A percentile compares a stretch with the other conserved stretches of the same genome.
phyloP scores from a whole-genome alignment of 257 asterid genomes.

The Cordia subcordata region DNA sequence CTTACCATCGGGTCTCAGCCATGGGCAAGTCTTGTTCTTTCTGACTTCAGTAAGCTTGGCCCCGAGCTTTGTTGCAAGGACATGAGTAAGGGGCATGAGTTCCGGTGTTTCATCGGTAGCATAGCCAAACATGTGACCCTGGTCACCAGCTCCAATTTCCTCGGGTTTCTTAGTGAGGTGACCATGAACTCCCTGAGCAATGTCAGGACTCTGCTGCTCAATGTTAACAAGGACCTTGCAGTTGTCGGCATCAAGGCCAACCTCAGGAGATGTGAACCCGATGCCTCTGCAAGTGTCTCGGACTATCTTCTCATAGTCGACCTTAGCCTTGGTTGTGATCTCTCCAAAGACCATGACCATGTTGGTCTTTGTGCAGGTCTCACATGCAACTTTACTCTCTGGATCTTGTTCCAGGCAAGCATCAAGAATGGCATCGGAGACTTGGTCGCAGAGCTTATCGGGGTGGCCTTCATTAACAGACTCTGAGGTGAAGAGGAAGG shows the following conservation, averaged over 20 bases:
- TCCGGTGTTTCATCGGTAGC: constrained; percentile 92
- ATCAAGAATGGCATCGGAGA: constrained; percentile 89
- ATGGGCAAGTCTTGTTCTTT: constrained; percentile 79
- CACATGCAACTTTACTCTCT: constrained; percentile 89
- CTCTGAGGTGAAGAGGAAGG: constrained; percentile 78
- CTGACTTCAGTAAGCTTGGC: constrained; percentile 90
- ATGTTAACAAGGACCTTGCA: constrained; percentile 94
- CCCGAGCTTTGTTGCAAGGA: constrained; percentile 89
- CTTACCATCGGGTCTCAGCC: constrained; percentile 92
- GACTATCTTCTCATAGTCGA: constrained; percentile 74
- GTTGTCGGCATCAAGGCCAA: constrained; percentile 92
- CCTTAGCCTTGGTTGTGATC: constrained; percentile 78
- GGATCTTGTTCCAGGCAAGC: constrained; percentile 88
- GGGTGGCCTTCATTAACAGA: constrained; percentile 94
- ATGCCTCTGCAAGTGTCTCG: constrained; percentile 83
- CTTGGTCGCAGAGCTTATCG: constrained; percentile 93
- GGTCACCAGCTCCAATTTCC: constrained; percentile 96
- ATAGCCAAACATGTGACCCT: constrained; percentile 90
- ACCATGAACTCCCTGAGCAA: constrained; percentile 93
- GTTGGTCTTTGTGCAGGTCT: constrained; percentile 83
- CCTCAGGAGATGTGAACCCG: constrained; percentile 75
- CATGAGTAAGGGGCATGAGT: constrained; percentile 91
- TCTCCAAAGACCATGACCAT: constrained; percentile 99
- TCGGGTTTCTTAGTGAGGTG: constrained; percentile 91
- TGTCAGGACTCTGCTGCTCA: constrained; percentile 93